phyloP scores from a whole-genome alignment of 1,139 yeast genomes.

The Saccharomyces hybrid region DNA sequence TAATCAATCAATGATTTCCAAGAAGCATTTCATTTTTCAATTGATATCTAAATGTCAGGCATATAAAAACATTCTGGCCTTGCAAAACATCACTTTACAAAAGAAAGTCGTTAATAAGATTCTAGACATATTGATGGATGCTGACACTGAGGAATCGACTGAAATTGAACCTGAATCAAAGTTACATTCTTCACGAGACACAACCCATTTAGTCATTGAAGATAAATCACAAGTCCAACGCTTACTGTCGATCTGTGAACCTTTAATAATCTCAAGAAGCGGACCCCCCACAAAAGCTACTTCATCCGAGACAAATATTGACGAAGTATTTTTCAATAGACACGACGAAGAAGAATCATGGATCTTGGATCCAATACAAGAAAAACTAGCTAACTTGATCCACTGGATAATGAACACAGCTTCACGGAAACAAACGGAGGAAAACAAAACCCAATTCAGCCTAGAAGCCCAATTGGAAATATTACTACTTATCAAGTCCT shows the following conservation, averaged over 20 bases:
- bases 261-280: slow-evolving; percentile 12
- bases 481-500: slow-evolving; percentile 50
- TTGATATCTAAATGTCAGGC: slow-evolving; percentile 21
- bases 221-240: slow-evolving; percentile 12
- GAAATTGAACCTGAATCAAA: slow-evolving; percentile 11
- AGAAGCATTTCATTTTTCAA: slow-evolving; percentile 6
- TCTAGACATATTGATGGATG: slow-evolving; percentile 11
- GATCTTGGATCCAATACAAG: slow-evolving; percentile 40
- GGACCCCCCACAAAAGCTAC: background rate
- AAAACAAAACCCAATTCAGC: slow-evolving; percentile 43
- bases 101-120: slow-evolving; percentile 14
- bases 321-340: background rate
- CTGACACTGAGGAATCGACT: background rate
- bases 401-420: slow-evolving; percentile 16
- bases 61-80: slow-evolving; percentile 16
- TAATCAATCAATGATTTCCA: slow-evolving; percentile 3
- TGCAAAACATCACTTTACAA: slow-evolving; percentile 16
- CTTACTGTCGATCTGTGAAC: slow-evolving; percentile 21
- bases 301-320: background rate
- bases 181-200: background rate
- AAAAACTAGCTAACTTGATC: slow-evolving; percentile 56
- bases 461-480: slow-evolving; percentile 39
- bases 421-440: slow-evolving; percentile 30
- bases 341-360: slow-evolving; percentile 19
- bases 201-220: background rate